Evolutionary conservation across 345 rosid species (phyloP), one percentile per base, ranked within the genome.

Genomic region (Nephelium lappaceum): DNA sequence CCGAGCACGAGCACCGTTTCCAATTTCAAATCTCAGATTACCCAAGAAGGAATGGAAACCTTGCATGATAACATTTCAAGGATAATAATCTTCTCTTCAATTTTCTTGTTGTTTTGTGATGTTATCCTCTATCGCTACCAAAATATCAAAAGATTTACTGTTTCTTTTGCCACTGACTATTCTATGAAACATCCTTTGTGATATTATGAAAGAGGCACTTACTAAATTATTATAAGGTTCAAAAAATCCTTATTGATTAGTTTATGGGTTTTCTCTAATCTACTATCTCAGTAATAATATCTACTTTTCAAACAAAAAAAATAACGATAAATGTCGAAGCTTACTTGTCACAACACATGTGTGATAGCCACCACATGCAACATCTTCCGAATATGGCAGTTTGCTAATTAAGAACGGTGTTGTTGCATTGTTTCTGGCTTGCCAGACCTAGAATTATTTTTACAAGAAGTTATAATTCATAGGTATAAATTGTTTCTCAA

Each of bases 321-420:
- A 0, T 57, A 70, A 39, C 27, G 27, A 72, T 12, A n/a, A 72
- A 72, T 9, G 21, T 19, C n/a, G 21, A 53, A 72, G 47, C 41
- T 87, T 92, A 95, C 99, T 84, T 77, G 99, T 90, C 74, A 95
- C 81, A 65, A 88, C 88, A 81, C 98, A 93, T 39, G 93, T 91
- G 85, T 95, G 99, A 83, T 95, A 93, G 75, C 99, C 97, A 85
- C 99, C 99, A 39, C 98, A 91, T 75, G 93, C 93, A 85, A 95
- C 89, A 79, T 89, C 97, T 83, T 81, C 88, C 69, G 96, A 91
- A 72, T 77, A 84, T 38, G 96, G 96, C 66, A 92, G 82, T 73
- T 87, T 78, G 67, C 71, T 82, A 73, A 91, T 82, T 83, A 87
- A 72, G 66, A 93, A 88, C 18, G 92, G 95, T 47, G 85, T 87